Evolutionary conservation across 768 basidiomycete species (phyloP).

Genomic region (Leccinum sublutescens): DNA sequence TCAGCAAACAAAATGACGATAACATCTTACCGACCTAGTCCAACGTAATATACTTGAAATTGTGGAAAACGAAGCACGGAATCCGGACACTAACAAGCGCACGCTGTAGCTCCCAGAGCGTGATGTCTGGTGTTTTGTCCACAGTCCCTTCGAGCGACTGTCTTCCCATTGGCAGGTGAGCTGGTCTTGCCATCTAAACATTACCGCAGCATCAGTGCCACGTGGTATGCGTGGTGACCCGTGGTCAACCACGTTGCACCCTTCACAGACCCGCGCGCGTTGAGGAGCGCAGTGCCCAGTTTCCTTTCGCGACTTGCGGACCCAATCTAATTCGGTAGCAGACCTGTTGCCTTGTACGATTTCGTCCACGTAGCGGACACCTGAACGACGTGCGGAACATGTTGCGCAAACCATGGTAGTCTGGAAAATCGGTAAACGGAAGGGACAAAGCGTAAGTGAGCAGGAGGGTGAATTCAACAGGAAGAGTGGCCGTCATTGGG

Average conservation of each 20-base stretch:
- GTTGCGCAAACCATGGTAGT: slow-evolving; percentile 78
- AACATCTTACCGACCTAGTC: no score
- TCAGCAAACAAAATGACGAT: no score
- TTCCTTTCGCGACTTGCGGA: slow-evolving; percentile 35
- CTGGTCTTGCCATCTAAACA: no score
- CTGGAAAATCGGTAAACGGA: slow-evolving; percentile 85
- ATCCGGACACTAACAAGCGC: no score
- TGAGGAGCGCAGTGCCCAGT: slow-evolving; percentile 18
- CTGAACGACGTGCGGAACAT: slow-evolving; percentile 61
- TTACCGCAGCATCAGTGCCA: no score
- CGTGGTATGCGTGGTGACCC: no score
- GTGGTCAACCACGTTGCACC: slow-evolving; percentile 23
- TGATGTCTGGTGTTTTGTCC: no score
- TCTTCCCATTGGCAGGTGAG: no score
- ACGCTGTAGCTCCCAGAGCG: no score
- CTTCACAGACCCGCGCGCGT: slow-evolving; percentile 34
- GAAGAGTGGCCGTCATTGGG: slow-evolving; percentile 70
- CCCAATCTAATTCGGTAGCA: slow-evolving; percentile 44
- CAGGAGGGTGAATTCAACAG: slow-evolving; percentile 78
- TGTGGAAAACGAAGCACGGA: no score
- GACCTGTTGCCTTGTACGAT: slow-evolving; percentile 13
- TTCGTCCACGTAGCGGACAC: slow-evolving; percentile 39
- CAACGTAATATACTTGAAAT: no score
- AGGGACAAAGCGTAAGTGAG: slow-evolving; percentile 77
- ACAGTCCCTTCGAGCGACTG: no score